A percentile compares a stretch with the other conserved stretches of the same genome.
Evolutionary conservation across 352 stramenopile genomes (phyloP).

Genomic region (Phytophthora tentaculata): DNA sequence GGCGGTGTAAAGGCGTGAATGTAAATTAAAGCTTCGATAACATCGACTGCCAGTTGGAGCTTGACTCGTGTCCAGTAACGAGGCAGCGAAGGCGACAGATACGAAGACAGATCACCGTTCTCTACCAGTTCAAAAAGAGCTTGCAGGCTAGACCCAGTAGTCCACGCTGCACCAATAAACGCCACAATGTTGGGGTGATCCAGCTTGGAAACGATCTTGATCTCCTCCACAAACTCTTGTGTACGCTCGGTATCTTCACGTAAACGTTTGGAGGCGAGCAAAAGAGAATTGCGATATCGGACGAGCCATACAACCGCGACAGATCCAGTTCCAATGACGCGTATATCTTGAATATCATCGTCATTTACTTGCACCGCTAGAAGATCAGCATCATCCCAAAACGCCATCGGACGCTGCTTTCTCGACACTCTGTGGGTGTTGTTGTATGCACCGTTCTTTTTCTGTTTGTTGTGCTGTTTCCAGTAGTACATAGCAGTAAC

Average conservation of each 20-base stretch:
- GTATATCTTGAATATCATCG: constrained; percentile 31
- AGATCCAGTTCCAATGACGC: constrained; percentile 25
- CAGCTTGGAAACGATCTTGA: constrained; percentile 38
- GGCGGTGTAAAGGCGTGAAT: constrained; percentile 38
- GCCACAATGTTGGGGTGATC: constrained; percentile 40
- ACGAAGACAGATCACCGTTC: constrained; percentile 31
- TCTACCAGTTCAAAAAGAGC: constrained; percentile 38
- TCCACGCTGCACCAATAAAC: constrained; percentile 42
- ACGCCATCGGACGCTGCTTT: constrained; percentile 10
- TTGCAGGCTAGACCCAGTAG: constrained; percentile 29
- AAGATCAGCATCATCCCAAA: constrained; percentile 33
- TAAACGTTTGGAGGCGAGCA: constrained; percentile 36
- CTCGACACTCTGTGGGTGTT: constrained; percentile 6
- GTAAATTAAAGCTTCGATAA: constrained; percentile 53
- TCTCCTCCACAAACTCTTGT: constrained; percentile 38
- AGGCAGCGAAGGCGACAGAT: constrained; percentile 13
- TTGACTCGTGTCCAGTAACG: constrained; percentile 34
- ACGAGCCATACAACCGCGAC: constrained; percentile 35
- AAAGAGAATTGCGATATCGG: constrained; percentile 21
- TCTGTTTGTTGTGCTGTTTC: constrained; percentile 4
- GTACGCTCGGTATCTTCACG: constrained; percentile 16
- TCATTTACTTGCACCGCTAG: constrained; percentile 18
- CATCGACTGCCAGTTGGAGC: constrained; percentile 46
- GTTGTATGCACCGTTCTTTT: not conserved
- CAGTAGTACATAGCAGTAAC: constrained; percentile 15